These are phyloP conservation scores for Xylariales sp. DNA, from an alignment of 2,329 filamentous ascomycete genomes.

Conservation along the genomic window DNA sequence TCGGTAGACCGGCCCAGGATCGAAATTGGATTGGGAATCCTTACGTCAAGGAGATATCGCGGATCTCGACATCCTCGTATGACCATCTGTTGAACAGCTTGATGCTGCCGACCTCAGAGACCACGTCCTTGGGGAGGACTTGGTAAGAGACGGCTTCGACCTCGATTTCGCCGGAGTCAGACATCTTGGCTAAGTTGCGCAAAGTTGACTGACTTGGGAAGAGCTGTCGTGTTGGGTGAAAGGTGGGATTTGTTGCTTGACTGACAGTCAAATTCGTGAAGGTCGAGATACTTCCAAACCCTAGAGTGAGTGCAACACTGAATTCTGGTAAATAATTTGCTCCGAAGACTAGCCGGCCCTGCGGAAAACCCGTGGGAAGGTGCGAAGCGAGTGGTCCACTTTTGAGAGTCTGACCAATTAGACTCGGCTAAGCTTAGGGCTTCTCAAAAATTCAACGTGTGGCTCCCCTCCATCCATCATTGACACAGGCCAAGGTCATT, in stretches of 20 bases:
- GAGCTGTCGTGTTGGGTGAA: conserved; percentile 5
- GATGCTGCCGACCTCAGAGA: conserved; percentile 68
- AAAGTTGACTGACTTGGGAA: conserved; percentile 1
- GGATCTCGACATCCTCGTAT: conserved; percentile 99
- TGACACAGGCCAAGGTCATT: no score
- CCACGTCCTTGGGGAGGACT: conserved; percentile 76
- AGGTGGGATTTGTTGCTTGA: not conserved
- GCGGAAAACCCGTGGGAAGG: not conserved
- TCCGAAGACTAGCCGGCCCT: not conserved
- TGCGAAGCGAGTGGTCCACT: not conserved
- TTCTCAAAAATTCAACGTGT: conserved; percentile 2
- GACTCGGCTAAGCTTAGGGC: conserved; percentile 1
- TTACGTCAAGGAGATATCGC: conserved; percentile 99
- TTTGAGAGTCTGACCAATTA: not conserved
- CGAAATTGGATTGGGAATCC: conserved; percentile 36
- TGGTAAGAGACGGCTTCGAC: conserved; percentile 60
- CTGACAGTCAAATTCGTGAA: not conserved
- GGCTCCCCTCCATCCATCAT: not conserved
- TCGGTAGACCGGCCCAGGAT: no score
- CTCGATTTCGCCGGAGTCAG: conserved; percentile 77
- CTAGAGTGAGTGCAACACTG: not conserved
- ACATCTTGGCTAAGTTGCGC: conserved; percentile 52
- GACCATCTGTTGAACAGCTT: conserved; percentile 73
- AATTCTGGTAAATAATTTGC: conserved; percentile 1
- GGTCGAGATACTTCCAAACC: not conserved